Base-by-base conservation (phyloP, 768 basidiomycete genomes). In the Vishniacozyma victoriae region DNA sequence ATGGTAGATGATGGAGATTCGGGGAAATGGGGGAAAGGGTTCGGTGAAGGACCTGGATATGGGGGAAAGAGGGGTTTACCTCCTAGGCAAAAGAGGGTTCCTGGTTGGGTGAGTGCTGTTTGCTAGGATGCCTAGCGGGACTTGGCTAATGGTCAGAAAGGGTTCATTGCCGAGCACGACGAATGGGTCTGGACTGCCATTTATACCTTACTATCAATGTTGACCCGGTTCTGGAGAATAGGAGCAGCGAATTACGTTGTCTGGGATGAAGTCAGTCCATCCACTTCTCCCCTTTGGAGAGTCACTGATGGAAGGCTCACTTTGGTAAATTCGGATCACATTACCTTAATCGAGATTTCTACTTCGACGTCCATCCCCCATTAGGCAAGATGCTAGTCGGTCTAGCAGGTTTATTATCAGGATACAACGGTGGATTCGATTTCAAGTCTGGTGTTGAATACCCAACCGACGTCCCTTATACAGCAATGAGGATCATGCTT, bases 351-450 rank as follows among this genome's bases (percentile, higher is more conserved):
- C 86, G 91, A 65, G 90, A 95, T 71, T 97, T 97, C 75, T 97
- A 96, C 77, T 97, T 97, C 71, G 95, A 99, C 66, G 95, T 97
- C 22, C 95, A 99, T 64, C 95, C 95, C 4, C 95, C 95, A 0
- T 78, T 99, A 35, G 95, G 95, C 3, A 99, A 99, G 78, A 97
- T 99, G 91, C 79, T 99, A 46, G 93, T 99, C 52, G 95, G 90
- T 7, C 78, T 99, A 18, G 90, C 84, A 3, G 95, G 95, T 18
- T 76, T 90, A 47, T 74, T 99, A 55, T 78, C 89, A 0, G 95
- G 95, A 26, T 97, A 96, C 68, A 79, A 92, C 54, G 95, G 95
- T 13, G 71, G 75, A 20, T 99, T 87, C 62, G 93, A 95, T 53
- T 99, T 93, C 76, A 88, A 91, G 73, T 91, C 87, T 53, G 95